Conservation (phyloP, 2,329 filamentous ascomycete genomes). For the Neoarthrinium moseri region DNA sequence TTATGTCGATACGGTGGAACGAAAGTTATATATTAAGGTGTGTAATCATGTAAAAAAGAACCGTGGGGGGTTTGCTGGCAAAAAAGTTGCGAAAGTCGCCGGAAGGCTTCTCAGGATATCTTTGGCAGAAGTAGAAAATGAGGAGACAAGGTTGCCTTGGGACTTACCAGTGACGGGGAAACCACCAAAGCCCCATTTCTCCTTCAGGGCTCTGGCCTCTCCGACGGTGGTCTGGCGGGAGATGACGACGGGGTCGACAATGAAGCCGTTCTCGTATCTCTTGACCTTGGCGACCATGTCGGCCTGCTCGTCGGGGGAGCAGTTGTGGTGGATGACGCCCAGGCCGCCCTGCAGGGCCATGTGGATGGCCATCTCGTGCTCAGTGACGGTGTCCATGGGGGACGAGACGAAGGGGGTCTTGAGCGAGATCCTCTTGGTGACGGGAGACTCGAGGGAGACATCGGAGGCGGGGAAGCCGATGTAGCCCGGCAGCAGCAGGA, state of each 20-base stretch:
- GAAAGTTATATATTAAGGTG: slow-evolving; percentile 93
- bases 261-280: slow-evolving; percentile 99
- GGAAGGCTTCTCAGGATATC: slow-evolving; percentile 5
- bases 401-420: slow-evolving; percentile 98
- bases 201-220: slow-evolving; percentile 89
- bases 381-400: slow-evolving; percentile 99
- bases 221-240: slow-evolving; percentile 82
- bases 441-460: slow-evolving; percentile 82
- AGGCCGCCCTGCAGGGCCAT: slow-evolving; percentile 87
- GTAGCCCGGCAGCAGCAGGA: slow-evolving; percentile 93
- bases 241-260: slow-evolving; percentile 91
- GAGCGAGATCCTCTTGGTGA: slow-evolving; percentile 92
- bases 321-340: slow-evolving; percentile 99
- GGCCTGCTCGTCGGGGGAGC: slow-evolving; percentile 93
- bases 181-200: slow-evolving; percentile 97
- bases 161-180: slow-evolving; percentile 96
- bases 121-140: not conserved
- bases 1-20: slow-evolving; percentile 97
- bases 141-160: slow-evolving; percentile 1
- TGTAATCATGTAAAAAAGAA: slow-evolving; percentile 80
- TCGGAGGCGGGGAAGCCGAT: slow-evolving; percentile 95
- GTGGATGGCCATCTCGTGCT: slow-evolving; percentile 99
- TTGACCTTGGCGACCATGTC: slow-evolving; percentile 99
- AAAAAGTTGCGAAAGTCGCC: too few relatives aligned
- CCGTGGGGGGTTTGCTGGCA: too few relatives aligned